Evolutionary conservation across 2,329 filamentous ascomycete species (phyloP).

Genomic region (Cladosporium oxysporum): DNA sequence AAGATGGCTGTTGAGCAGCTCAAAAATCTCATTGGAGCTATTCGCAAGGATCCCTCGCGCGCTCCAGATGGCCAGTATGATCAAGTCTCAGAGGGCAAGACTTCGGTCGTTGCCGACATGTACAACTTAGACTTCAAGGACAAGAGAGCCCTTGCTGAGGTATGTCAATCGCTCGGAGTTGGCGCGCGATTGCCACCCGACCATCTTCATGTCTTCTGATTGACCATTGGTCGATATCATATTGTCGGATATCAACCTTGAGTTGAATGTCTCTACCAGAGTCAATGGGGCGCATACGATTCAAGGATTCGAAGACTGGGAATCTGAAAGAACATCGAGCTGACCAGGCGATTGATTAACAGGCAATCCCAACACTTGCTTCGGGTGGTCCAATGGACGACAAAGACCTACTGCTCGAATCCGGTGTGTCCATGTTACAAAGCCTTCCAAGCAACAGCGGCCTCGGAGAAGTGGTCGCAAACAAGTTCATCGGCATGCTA

Average conservation of each 20-base stretch:
- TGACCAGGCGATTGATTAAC: background rate
- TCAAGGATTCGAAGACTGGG: background rate
- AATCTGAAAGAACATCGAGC: background rate
- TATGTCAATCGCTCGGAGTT: constrained; percentile 29
- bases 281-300: background rate
- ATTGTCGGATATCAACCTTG: background rate
- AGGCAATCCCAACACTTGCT: constrained; percentile 28
- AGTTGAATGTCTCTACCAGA: background rate
- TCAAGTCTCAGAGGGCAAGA: constrained; percentile 42
- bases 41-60: constrained; percentile 49
- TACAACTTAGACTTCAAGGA: constrained; percentile 44
- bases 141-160: constrained; percentile 42
- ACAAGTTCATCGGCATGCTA: constrained; percentile 56
- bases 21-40: constrained; percentile 47
- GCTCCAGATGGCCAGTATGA: constrained; percentile 52
- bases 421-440: constrained; percentile 56
- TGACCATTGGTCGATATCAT: background rate
- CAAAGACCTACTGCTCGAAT: constrained; percentile 51
- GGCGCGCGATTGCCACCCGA: background rate
- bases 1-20: constrained; percentile 39
- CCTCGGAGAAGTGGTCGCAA: constrained; percentile 50
- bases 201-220: no score
- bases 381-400: constrained; percentile 51
- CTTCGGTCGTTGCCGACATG: constrained; percentile 44
- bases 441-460: constrained; percentile 52